These are phyloP conservation scores for Kazachstania sp. DNA, from an alignment of 1,139 yeast species.

Conservation along the genomic window DNA sequence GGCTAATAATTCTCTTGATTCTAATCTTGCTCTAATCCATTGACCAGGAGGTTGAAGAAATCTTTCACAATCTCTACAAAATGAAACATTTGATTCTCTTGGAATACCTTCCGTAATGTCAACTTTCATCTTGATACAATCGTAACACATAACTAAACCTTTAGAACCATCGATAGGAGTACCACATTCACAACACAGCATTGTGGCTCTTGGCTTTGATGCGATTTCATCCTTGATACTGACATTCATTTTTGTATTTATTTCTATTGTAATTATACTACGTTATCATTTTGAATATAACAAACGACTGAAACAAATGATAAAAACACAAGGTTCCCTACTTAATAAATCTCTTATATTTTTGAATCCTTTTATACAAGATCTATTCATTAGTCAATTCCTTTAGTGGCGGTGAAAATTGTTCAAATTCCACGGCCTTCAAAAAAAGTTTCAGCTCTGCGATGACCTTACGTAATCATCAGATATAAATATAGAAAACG, in stretches of 20 bases:
- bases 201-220: slow-evolving; percentile 43
- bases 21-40: slow-evolving; percentile 87
- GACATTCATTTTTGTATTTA: slow-evolving; percentile 1
- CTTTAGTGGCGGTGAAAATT: too few species aligned
- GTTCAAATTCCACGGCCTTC: too few species aligned
- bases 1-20: slow-evolving; percentile 86
- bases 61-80: slow-evolving; percentile 95
- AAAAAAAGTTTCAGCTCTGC: not conserved
- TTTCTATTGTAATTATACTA: too few species aligned
- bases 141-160: slow-evolving; percentile 94
- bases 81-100: slow-evolving; percentile 82
- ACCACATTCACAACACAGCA: slow-evolving; percentile 97
- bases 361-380: too few species aligned
- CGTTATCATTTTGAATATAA: too few species aligned
- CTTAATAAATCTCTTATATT: too few species aligned
- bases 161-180: slow-evolving; percentile 93
- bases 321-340: too few species aligned
- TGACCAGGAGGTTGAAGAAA: slow-evolving; percentile 90
- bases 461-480: slow-evolving; percentile 4
- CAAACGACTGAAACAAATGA: too few species aligned
- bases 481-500: not conserved
- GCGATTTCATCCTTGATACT: slow-evolving; percentile 2
- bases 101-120: slow-evolving; percentile 96
- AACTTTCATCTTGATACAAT: slow-evolving; percentile 86
- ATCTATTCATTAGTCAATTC: too few species aligned